Conservation (phyloP, 257 asterid species). For the Solanum commersonii region DNA sequence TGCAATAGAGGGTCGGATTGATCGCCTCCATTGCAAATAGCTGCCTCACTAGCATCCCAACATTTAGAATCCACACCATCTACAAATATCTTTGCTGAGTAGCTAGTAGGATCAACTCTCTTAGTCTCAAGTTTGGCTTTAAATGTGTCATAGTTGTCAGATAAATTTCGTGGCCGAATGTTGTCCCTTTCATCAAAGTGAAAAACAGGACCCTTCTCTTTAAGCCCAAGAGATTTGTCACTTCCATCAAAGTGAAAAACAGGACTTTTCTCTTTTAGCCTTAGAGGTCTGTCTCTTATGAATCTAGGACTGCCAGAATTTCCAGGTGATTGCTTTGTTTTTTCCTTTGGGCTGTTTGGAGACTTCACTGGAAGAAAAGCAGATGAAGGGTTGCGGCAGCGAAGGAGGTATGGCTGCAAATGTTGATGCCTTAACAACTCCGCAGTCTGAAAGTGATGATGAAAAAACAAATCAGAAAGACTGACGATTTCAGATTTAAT, state of each 20-base stretch:
- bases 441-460: slow-evolving; percentile 48
- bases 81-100: slow-evolving; percentile 47
- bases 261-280: slow-evolving; percentile 36
- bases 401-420: slow-evolving; percentile 79
- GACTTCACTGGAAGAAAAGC: slow-evolving; percentile 89
- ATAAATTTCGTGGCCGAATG: slow-evolving; percentile 15
- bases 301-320: slow-evolving; percentile 34
- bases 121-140: slow-evolving; percentile 56
- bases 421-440: slow-evolving; percentile 84
- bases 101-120: slow-evolving; percentile 76
- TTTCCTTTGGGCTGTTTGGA: slow-evolving; percentile 51
- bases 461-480: not conserved
- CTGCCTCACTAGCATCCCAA: slow-evolving; percentile 42
- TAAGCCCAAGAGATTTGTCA: slow-evolving; percentile 18
- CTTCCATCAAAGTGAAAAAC: slow-evolving; percentile 53
- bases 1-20: slow-evolving; percentile 29
- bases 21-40: slow-evolving; percentile 33
- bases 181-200: slow-evolving; percentile 43
- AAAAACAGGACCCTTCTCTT: slow-evolving; percentile 46
- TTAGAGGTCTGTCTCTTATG: slow-evolving; percentile 23
- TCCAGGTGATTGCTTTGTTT: slow-evolving; percentile 41
- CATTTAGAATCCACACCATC: slow-evolving; percentile 70
- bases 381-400: slow-evolving; percentile 56
- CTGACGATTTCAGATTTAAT: not conserved
- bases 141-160: slow-evolving; percentile 16